phyloP scores from a whole-genome alignment of 139 green algal species.

The Zygnema circumcarinatum region DNA sequence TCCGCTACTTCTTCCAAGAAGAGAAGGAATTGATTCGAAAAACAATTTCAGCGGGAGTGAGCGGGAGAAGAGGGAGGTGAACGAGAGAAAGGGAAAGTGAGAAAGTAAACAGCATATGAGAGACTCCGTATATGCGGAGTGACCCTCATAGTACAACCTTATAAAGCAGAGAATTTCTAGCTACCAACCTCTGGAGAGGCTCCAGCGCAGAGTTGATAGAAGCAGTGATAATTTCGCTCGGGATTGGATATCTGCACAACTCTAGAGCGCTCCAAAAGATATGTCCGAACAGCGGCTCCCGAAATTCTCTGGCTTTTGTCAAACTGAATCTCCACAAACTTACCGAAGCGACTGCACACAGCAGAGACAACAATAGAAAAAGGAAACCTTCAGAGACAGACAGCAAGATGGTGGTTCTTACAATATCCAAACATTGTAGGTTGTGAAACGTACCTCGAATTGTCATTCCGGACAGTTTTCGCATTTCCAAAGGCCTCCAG shows the following conservation, averaged over 20 bases:
- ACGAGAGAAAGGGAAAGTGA: too few relatives aligned
- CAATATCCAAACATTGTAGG: neutral
- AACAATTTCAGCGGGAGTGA: too few relatives aligned
- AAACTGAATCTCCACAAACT: slow-evolving; percentile 99
- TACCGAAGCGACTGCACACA: slow-evolving; percentile 88
- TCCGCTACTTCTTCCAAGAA: neutral
- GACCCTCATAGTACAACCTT: too few relatives aligned
- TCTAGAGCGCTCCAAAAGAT: slow-evolving; percentile 94
- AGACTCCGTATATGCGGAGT: too few relatives aligned
- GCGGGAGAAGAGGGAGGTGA: too few relatives aligned
- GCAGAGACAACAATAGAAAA: neutral
- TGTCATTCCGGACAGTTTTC: slow-evolving; percentile 98
- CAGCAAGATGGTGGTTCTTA: neutral
- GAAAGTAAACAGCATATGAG: too few relatives aligned
- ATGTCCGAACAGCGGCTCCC: slow-evolving; percentile 78
- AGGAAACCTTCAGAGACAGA: slow-evolving; percentile 7
- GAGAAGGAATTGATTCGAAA: too few relatives aligned
- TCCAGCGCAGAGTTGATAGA: slow-evolving; percentile 97
- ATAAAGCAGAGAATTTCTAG: too few relatives aligned
- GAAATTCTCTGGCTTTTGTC: slow-evolving; percentile 62
- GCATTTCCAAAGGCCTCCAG: slow-evolving; percentile 99
- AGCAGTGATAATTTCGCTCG: slow-evolving; percentile 98
- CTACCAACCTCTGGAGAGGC: slow-evolving; percentile 67
- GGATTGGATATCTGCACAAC: slow-evolving; percentile 92
- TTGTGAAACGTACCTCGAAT: slow-evolving; percentile 69